A percentile compares a stretch with the other conserved stretches of the same genome.
Evolutionary conservation across 2,329 filamentous ascomycete species (phyloP).

Genomic region (Stemphylium beticola): DNA sequence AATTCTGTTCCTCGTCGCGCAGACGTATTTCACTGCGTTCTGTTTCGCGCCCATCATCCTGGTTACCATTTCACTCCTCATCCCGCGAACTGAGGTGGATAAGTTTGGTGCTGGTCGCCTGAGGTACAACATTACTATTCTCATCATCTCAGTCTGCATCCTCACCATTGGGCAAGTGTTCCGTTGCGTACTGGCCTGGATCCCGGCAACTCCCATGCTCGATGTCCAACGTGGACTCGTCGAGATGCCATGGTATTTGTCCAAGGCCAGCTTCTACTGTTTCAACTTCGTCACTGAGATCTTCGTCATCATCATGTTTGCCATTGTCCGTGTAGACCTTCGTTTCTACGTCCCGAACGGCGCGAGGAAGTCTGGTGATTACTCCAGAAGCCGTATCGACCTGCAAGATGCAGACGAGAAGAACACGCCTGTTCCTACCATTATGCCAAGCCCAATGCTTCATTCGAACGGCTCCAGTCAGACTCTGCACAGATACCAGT

Average conservation of each 20-base stretch:
- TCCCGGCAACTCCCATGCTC: conserved; percentile 55
- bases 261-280: conserved; percentile 76
- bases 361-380: conserved; percentile 56
- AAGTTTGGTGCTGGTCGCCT: conserved; percentile 74
- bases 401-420: conserved; percentile 33
- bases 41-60: conserved; percentile 71
- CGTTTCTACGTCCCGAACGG: conserved; percentile 79
- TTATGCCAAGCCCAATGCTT: conserved; percentile 5
- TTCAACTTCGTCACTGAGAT: conserved; percentile 82
- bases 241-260: conserved; percentile 69
- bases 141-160: conserved; percentile 62
- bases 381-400: conserved; percentile 30
- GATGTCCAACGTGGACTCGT: conserved; percentile 49
- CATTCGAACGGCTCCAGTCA: conserved; percentile 31
- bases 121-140: conserved; percentile 69
- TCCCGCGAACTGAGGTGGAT: conserved; percentile 53
- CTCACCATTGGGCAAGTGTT: conserved; percentile 75
- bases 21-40: conserved; percentile 67
- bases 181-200: conserved; percentile 66
- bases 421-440: conserved; percentile 17
- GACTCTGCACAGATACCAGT: conserved; percentile 38
- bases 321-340: conserved; percentile 72
- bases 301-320: conserved; percentile 70
- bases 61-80: conserved; percentile 55
- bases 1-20: conserved; percentile 68